phyloP scores from a whole-genome alignment of 2,329 filamentous ascomycete species.

The Alternaria arbusti region DNA sequence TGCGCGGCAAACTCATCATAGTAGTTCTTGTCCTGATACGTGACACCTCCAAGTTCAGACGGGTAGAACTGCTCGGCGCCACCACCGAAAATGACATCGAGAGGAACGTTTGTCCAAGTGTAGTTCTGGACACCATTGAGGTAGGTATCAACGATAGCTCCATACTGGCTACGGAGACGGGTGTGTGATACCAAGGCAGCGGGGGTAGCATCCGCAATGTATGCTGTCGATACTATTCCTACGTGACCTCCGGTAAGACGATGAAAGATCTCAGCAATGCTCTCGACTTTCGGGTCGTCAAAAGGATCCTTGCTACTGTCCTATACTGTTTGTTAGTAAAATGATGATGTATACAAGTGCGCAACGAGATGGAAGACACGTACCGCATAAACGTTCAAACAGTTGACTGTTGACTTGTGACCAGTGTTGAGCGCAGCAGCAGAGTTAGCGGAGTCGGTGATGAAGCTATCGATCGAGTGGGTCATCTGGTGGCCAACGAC shows the following conservation, averaged over 20 bases:
- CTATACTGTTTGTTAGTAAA: neutral
- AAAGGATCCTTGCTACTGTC: conserved; percentile 76
- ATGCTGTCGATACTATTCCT: conserved; percentile 77
- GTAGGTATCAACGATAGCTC: conserved; percentile 75
- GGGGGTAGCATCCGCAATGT: conserved; percentile 81
- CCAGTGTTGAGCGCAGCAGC: conserved; percentile 82
- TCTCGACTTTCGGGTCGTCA: conserved; percentile 87
- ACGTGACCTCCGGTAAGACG: conserved; percentile 69
- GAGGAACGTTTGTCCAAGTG: conserved; percentile 76
- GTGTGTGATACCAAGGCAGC: conserved; percentile 69
- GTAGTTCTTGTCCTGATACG: conserved; percentile 76
- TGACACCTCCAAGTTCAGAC: conserved; percentile 61
- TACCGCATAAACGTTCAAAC: conserved; percentile 75
- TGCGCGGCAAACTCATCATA: conserved; percentile 72
- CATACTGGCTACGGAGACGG: conserved; percentile 71
- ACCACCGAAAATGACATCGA: conserved; percentile 80
- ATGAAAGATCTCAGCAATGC: conserved; percentile 77
- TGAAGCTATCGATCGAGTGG: conserved; percentile 83
- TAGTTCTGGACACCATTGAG: conserved; percentile 80
- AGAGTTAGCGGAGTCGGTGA: conserved; percentile 86
- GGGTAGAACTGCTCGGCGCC: conserved; percentile 80
- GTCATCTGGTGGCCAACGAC: conserved; percentile 89
- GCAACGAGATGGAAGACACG: neutral
- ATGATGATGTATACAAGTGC: neutral
- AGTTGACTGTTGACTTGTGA: conserved; percentile 84